Evolutionary conservation across 2,329 filamentous ascomycete species (phyloP).

Genomic region (Neurospora sp.): DNA sequence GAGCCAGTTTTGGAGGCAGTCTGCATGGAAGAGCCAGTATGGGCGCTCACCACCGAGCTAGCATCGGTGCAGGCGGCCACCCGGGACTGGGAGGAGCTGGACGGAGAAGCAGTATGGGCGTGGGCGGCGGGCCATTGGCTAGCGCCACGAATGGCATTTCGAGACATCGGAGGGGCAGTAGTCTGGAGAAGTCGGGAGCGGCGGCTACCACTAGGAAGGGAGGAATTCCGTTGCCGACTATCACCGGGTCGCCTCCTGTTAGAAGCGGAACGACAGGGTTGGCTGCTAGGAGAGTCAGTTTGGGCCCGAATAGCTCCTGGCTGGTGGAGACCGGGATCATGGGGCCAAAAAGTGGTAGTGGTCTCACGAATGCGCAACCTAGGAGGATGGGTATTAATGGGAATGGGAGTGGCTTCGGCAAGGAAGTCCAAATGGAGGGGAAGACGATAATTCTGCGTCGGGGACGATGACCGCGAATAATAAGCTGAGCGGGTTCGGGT

Average conservation of each 20-base stretch:
- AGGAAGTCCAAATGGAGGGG: constrained; percentile 15
- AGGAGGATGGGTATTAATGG: constrained; percentile 46
- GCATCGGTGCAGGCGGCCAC: background rate
- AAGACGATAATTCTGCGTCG: constrained; percentile 1
- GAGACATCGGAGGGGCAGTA: constrained; percentile 39
- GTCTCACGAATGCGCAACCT: constrained; percentile 29
- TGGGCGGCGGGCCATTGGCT: constrained; percentile 27
- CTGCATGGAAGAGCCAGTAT: background rate
- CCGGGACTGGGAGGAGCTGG: background rate
- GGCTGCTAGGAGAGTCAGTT: background rate
- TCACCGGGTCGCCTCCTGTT: constrained; percentile 38
- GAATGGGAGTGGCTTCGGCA: constrained; percentile 23
- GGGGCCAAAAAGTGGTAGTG: constrained; percentile 19
- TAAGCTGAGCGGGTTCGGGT: constrained; percentile 8
- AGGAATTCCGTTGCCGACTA: constrained; percentile 33
- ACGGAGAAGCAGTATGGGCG: background rate
- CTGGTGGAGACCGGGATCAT: constrained; percentile 22
- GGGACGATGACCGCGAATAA: constrained; percentile 2
- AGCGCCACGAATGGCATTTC: constrained; percentile 47
- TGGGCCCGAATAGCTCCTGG: background rate
- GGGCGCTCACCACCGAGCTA: constrained; percentile 20
- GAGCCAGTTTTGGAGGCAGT: background rate
- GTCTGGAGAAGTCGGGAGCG: constrained; percentile 27
- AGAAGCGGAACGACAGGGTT: constrained; percentile 12
- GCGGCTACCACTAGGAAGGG: constrained; percentile 15